phyloP scores from a whole-genome alignment of 352 stramenopile genomes.

The Bremia lactucae region DNA sequence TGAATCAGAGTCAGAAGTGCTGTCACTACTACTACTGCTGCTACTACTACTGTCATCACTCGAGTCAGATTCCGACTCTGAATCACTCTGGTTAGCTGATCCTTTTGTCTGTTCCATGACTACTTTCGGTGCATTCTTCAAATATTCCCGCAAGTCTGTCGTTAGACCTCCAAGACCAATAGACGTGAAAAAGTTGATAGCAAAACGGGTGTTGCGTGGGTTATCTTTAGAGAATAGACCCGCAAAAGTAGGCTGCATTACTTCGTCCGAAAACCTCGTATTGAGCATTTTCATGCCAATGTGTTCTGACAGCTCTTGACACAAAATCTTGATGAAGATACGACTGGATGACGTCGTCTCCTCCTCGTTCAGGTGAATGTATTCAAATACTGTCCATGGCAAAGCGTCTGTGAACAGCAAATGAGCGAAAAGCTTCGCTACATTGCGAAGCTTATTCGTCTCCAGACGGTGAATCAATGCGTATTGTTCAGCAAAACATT shows the following conservation, averaged over 20 bases:
- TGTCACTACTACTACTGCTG: conserved; percentile 16
- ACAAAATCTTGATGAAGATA: conserved; percentile 99
- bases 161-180: conserved; percentile 97
- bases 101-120: conserved; percentile 78
- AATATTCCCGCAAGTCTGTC: conserved; percentile 90
- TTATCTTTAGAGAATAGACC: conserved; percentile 97
- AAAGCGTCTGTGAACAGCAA: conserved; percentile 95
- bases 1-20: conserved; percentile 29
- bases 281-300: conserved; percentile 94
- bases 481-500: conserved; percentile 92
- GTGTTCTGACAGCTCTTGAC: conserved; percentile 95
- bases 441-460: conserved; percentile 98
- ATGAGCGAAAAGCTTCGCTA: conserved; percentile 98
- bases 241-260: conserved; percentile 87
- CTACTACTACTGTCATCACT: conserved; percentile 24
- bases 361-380: conserved; percentile 96
- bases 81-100: conserved; percentile 26
- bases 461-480: conserved; percentile 95
- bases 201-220: conserved; percentile 95
- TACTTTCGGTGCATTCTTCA: conserved; percentile 94
- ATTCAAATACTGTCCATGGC: conserved; percentile 95
- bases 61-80: conserved; percentile 38
- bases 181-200: conserved; percentile 99
- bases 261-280: conserved; percentile 88
- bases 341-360: conserved; percentile 97